Percentiles rank a stretch among this genome's conserved stretches.
Conservation (phyloP, 768 basidiomycete species). For the Leccinum imitatum region DNA sequence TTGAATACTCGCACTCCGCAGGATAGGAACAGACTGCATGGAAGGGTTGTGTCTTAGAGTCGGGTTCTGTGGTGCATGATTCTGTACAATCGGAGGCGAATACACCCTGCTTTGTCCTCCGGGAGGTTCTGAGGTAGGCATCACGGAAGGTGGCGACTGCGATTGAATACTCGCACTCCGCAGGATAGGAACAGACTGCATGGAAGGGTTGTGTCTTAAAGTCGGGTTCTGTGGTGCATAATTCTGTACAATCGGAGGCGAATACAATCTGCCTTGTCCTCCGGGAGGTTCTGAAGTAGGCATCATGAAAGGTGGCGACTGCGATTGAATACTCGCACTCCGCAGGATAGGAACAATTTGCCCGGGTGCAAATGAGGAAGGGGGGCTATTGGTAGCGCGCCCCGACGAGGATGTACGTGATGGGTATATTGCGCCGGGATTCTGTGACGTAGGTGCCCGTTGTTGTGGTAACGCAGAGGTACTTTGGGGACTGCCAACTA, state of each 20-base stretch:
- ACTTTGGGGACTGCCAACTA: slow-evolving; percentile 1
- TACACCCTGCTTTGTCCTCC: slow-evolving; percentile 17
- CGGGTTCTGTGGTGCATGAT: slow-evolving; percentile 7
- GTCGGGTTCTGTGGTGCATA: slow-evolving; percentile 8
- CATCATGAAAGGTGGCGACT: slow-evolving; percentile 22
- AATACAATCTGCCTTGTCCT: slow-evolving; percentile 17
- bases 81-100: slow-evolving; percentile 18
- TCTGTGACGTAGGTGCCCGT: slow-evolving; percentile 22
- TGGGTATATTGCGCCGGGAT: slow-evolving; percentile 18
- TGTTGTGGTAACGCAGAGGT: slow-evolving; percentile 8
- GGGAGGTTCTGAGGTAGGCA: slow-evolving; percentile 22
- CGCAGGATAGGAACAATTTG: slow-evolving; percentile 39
- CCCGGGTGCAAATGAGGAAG: slow-evolving; percentile 39
- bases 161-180: slow-evolving; percentile 38
- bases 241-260: slow-evolving; percentile 16
- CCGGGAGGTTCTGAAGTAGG: slow-evolving; percentile 23
- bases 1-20: slow-evolving; percentile 38
- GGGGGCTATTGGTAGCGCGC: slow-evolving; percentile 16
- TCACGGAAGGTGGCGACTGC: slow-evolving; percentile 24
- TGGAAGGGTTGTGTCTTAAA: slow-evolving; percentile 23
- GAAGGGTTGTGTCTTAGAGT: slow-evolving; percentile 22
- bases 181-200: slow-evolving; percentile 30
- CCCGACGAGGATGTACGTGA: slow-evolving; percentile 26
- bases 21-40: slow-evolving; percentile 29
- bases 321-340: slow-evolving; percentile 35